These are phyloP conservation scores for Colletotrichum plurivorum DNA, from an alignment of 2,329 filamentous ascomycete species.

Conservation along the genomic window DNA sequence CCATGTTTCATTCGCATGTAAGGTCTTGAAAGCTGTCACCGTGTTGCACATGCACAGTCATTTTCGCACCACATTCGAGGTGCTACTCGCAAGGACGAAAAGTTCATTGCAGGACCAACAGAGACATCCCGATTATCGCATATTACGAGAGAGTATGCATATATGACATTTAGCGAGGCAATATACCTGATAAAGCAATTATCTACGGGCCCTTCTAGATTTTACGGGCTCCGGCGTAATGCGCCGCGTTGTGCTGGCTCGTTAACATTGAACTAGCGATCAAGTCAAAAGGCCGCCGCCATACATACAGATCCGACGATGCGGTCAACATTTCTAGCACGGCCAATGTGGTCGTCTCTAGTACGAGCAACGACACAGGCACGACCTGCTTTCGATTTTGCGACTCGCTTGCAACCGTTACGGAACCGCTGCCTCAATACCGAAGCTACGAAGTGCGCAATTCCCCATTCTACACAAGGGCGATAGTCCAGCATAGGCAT, in stretches of 20 bases:
- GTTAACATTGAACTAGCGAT: neutral
- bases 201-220: slow-evolving; percentile 16
- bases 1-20: no score
- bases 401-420: slow-evolving; percentile 3
- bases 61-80: no score
- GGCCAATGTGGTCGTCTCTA: slow-evolving; percentile 17
- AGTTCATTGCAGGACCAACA: no score
- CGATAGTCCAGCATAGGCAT: no score
- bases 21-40: no score
- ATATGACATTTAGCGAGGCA: no score
- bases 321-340: slow-evolving; percentile 29
- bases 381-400: neutral
- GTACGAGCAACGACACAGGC: slow-evolving; percentile 16
- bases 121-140: no score
- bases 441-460: neutral
- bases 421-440: slow-evolving; percentile 23
- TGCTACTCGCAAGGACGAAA: no score
- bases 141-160: no score
- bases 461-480: neutral
- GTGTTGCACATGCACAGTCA: no score
- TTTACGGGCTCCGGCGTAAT: neutral
- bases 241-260: no score
- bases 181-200: neutral
- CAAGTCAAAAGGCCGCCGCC: neutral
- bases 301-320: slow-evolving; percentile 23